These are phyloP conservation scores for Russula emetica DNA, from an alignment of 768 basidiomycete genomes.

Conservation along the genomic window DNA sequence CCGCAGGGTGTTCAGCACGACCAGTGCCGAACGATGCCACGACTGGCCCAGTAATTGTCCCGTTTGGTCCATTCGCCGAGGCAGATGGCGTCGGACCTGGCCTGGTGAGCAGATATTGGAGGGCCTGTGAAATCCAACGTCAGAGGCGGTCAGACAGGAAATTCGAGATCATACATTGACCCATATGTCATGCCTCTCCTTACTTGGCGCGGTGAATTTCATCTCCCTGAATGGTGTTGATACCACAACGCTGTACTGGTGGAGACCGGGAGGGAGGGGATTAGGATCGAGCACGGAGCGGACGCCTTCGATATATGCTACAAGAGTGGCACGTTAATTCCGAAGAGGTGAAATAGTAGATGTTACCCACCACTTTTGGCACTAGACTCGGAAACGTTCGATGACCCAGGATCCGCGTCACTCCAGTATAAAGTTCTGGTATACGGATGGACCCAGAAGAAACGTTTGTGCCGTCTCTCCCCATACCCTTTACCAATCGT, in stretches of 20 bases:
- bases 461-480: conserved; percentile 84
- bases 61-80: conserved; percentile 21
- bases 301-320: conserved; percentile 92
- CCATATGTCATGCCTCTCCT: conserved; percentile 98
- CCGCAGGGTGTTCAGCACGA: conserved; percentile 36
- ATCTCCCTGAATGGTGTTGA: conserved; percentile 93
- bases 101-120: conserved; percentile 84
- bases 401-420: conserved; percentile 86
- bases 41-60: conserved; percentile 9
- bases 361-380: conserved; percentile 87
- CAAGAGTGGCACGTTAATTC: conserved; percentile 10
- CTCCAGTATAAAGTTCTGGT: conserved; percentile 98
- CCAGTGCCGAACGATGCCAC: conserved; percentile 32
- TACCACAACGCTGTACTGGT: conserved; percentile 89
- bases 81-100: conserved; percentile 41
- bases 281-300: conserved; percentile 91
- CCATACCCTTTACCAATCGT: conserved; percentile 88
- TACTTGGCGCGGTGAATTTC: conserved; percentile 95
- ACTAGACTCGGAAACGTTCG: conserved; percentile 83
- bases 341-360: conserved; percentile 2
- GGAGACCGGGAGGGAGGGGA: conserved; percentile 90
- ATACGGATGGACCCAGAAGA: conserved; percentile 99
- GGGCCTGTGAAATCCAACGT: conserved; percentile 51
- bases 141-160: conserved; percentile 21
- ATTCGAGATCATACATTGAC: conserved; percentile 56